A percentile compares a stretch with the other conserved stretches of the same genome.
These are phyloP conservation scores for Candida vartiovaarae DNA, from an alignment of 805 yeast genomes.

Conservation along the genomic window DNA sequence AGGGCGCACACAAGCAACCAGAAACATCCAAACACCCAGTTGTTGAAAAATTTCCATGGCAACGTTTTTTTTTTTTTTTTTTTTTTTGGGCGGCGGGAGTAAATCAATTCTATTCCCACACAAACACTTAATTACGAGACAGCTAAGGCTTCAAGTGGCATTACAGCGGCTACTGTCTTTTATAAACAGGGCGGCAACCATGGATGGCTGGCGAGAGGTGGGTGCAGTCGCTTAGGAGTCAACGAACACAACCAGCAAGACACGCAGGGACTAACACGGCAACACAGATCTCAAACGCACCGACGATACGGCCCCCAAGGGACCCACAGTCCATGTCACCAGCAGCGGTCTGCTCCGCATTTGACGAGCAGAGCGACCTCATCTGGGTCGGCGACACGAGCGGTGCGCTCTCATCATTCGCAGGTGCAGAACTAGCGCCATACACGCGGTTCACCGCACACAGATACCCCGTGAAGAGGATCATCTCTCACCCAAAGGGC, in stretches of 20 bases:
- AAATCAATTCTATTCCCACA: no score
- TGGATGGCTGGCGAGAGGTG: constrained; percentile 24
- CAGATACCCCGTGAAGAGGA: constrained; percentile 39
- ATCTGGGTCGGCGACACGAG: constrained; percentile 77
- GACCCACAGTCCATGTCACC: constrained; percentile 11
- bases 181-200: neutral
- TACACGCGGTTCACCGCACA: constrained; percentile 57
- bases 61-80: no score
- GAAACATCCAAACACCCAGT: no score
- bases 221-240: neutral
- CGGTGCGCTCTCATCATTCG: constrained; percentile 35
- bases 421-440: constrained; percentile 41
- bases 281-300: constrained; percentile 12
- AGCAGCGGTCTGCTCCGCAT: constrained; percentile 29
- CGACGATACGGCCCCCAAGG: constrained; percentile 19
- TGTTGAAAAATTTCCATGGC: no score
- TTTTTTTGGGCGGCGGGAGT: no score
- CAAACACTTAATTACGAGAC: no score
- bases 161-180: no score
- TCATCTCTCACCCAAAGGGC: constrained; percentile 51
- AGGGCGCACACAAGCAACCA: no score
- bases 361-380: constrained; percentile 70
- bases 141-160: no score
- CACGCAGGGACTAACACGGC: no score
- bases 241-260: neutral